phyloP scores from a whole-genome alignment of 345 rosid genomes.

The Aurinia saxatilis region DNA sequence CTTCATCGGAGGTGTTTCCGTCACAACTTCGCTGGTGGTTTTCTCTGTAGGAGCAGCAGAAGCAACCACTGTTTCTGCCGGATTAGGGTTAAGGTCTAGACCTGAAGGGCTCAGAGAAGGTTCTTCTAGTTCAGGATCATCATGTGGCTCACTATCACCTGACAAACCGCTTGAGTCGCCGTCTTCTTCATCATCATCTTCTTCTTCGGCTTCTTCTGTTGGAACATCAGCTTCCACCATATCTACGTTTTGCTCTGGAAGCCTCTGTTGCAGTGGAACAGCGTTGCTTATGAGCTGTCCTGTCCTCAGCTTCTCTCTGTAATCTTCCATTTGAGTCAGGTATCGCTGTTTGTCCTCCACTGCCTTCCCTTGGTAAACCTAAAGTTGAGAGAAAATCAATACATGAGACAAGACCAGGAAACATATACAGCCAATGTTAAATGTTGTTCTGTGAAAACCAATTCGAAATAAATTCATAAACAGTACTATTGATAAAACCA shows the following conservation, averaged over 20 bases:
- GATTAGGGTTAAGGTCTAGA: slow-evolving; percentile 6
- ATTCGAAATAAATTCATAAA: no score
- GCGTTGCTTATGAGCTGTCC: slow-evolving; percentile 58
- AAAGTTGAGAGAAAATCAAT: neutral
- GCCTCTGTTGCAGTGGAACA: slow-evolving; percentile 63
- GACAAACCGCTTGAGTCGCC: slow-evolving; percentile 42
- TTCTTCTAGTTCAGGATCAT: slow-evolving; percentile 14
- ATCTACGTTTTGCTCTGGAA: slow-evolving; percentile 42
- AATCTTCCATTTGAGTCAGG: slow-evolving; percentile 75
- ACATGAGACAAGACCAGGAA: neutral
- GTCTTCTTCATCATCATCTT: slow-evolving; percentile 46
- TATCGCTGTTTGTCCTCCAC: slow-evolving; percentile 84
- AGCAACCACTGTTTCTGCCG: neutral
- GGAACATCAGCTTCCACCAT: slow-evolving; percentile 43
- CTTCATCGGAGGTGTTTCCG: slow-evolving; percentile 28
- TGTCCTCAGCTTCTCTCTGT: slow-evolving; percentile 57
- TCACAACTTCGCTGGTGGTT: slow-evolving; percentile 16
- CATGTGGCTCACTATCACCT: slow-evolving; percentile 38
- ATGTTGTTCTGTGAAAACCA: no score
- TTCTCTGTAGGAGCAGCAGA: slow-evolving; percentile 13
- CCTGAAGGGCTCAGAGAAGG: neutral
- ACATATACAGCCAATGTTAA: no score
- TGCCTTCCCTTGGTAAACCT: slow-evolving; percentile 85
- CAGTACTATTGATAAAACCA: no score
- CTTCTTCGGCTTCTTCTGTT: slow-evolving; percentile 35